A percentile compares a stretch with the other conserved stretches of the same genome.
Evolutionary conservation across 345 rosid genomes (phyloP).

Genomic region (Lepidium didymum): DNA sequence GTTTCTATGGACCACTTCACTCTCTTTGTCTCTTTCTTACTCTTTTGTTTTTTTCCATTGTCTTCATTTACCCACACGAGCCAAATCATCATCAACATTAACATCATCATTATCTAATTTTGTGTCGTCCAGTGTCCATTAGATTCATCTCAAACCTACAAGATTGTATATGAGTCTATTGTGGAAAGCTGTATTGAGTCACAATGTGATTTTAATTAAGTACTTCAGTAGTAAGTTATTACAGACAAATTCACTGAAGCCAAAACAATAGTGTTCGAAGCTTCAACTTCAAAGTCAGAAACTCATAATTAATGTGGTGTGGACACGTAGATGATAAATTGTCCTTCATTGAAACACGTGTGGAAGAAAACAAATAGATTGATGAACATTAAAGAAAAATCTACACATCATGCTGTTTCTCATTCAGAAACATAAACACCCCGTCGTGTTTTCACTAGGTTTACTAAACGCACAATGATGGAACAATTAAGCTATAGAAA

Average conservation of each 20-base stretch:
- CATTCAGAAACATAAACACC: neutral
- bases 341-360: neutral
- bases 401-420: slow-evolving; percentile 4
- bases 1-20: slow-evolving; percentile 27
- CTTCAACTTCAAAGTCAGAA: neutral
- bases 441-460: neutral
- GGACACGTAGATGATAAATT: slow-evolving; percentile 6
- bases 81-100: slow-evolving; percentile 5
- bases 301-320: neutral
- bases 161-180: neutral
- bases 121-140: neutral
- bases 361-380: neutral
- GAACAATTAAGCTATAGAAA: neutral
- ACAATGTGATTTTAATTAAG: too few species aligned
- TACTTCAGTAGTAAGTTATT: too few species aligned
- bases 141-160: neutral
- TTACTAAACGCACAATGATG: neutral
- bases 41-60: slow-evolving; percentile 13
- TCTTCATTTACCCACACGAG: slow-evolving; percentile 20
- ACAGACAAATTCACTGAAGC: neutral
- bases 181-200: too few species aligned
- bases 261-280: neutral
- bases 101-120: neutral
- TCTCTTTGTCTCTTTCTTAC: slow-evolving; percentile 12
- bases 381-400: neutral